Evolutionary conservation across 192 early-diverging fungal genomes (phyloP).

Genomic region (Coemansia sp.): DNA sequence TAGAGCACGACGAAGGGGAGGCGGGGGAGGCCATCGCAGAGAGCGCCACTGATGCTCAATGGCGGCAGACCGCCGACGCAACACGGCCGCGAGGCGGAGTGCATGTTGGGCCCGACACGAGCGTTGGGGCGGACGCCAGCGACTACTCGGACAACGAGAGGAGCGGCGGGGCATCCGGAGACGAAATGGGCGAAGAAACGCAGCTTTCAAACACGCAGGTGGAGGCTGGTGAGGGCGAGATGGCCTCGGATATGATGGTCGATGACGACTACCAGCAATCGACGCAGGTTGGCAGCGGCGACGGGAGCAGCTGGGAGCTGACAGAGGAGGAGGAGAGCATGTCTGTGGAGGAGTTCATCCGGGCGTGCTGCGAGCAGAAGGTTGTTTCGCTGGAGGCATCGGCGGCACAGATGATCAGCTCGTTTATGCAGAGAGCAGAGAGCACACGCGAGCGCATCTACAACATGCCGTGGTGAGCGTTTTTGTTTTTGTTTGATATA

Average conservation of each 20-base stretch:
- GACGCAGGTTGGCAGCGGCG: slow-evolving; percentile 17
- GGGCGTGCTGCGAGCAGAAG: slow-evolving; percentile 40
- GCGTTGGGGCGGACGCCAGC: neutral
- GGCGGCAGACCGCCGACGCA: neutral
- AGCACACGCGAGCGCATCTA: slow-evolving; percentile 37
- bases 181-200: neutral
- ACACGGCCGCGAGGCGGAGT: neutral
- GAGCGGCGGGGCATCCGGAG: neutral
- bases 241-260: neutral
- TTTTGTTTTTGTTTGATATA: neutral
- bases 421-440: slow-evolving; percentile 42
- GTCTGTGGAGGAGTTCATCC: slow-evolving; percentile 54
- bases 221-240: too few species aligned
- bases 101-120: neutral
- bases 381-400: slow-evolving; percentile 33
- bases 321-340: slow-evolving; percentile 36
- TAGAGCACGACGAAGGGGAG: neutral
- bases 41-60: neutral
- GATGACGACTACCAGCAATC: slow-evolving; percentile 15
- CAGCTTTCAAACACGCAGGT: slow-evolving; percentile 3
- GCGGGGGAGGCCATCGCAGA: neutral
- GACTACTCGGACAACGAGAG: slow-evolving; percentile 17
- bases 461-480: slow-evolving; percentile 20
- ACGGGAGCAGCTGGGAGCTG: slow-evolving; percentile 28
- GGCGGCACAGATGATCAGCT: slow-evolving; percentile 38